Conservation (phyloP, 495 filamentous ascomycete genomes). For the Corynascus novoguineensis region DNA sequence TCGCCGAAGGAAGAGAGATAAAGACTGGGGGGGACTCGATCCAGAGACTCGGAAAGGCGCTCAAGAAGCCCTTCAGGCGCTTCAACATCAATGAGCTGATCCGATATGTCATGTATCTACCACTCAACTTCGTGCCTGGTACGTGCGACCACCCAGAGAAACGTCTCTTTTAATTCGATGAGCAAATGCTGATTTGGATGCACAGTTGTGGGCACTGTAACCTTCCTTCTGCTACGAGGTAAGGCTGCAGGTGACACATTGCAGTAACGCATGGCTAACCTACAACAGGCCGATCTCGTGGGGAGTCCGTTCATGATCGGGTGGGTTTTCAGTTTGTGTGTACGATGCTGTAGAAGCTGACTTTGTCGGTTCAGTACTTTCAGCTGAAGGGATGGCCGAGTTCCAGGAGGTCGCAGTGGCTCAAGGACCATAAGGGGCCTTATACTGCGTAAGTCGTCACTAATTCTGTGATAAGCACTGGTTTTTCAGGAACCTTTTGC, state of each 20-base stretch:
- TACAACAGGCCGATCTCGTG: conserved; percentile 35
- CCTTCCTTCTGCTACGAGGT: conserved; percentile 76
- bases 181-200: conserved; percentile 2
- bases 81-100: conserved; percentile 62
- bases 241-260: conserved; percentile 17
- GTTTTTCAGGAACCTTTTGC: neutral
- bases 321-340: conserved; percentile 16
- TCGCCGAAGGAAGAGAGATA: conserved; percentile 68
- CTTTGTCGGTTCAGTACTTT: conserved; percentile 59
- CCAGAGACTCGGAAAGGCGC: conserved; percentile 64
- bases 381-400: conserved; percentile 78
- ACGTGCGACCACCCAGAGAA: conserved; percentile 13
- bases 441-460: conserved; percentile 65
- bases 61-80: conserved; percentile 62
- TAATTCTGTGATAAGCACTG: neutral
- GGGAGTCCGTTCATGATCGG: conserved; percentile 28
- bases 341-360: conserved; percentile 11
- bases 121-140: conserved; percentile 82
- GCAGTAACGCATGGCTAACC: conserved; percentile 13
- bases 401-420: conserved; percentile 55
- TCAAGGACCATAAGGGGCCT: conserved; percentile 55
- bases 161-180: neutral
- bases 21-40: conserved; percentile 56
- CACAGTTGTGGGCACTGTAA: conserved; percentile 67
- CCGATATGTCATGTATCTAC: conserved; percentile 72